Conservation (phyloP, 148 eudicot genomes). For the Persicaria maculosa region DNA sequence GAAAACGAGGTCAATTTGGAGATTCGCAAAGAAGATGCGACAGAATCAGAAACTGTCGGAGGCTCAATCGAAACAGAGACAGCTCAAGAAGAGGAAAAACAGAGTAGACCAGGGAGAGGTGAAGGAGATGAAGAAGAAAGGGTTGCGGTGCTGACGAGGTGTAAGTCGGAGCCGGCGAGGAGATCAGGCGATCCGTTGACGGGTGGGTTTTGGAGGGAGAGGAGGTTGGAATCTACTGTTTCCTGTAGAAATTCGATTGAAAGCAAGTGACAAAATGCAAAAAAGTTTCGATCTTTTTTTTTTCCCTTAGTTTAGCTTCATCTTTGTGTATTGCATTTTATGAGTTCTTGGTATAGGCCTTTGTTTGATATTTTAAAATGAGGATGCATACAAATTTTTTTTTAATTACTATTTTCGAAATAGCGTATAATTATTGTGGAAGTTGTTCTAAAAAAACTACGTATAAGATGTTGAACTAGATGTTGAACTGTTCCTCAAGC, state of each 20-base stretch:
- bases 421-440: no score
- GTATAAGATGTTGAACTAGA: no score
- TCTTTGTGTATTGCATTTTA: not conserved
- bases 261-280: not conserved
- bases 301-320: not conserved
- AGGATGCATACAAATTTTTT: not conserved
- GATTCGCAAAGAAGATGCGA: slow-evolving; percentile 3
- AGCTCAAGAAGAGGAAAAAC: not conserved
- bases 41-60: slow-evolving; percentile 4
- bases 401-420: not conserved
- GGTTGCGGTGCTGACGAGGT: slow-evolving; percentile 33
- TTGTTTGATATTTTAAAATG: not conserved
- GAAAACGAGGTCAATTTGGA: slow-evolving; percentile 14
- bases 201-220: slow-evolving; percentile 17
- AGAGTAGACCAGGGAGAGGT: not conserved
- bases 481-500: no score
- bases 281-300: not conserved
- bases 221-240: slow-evolving; percentile 17
- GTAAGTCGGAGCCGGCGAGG: slow-evolving; percentile 76
- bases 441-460: no score
- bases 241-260: slow-evolving; percentile 7
- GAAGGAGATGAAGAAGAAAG: not conserved
- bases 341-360: not conserved
- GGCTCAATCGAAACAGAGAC: not conserved
- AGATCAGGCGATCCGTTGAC: slow-evolving; percentile 29